These are phyloP conservation scores for Arthrobotrys megalospora DNA, from an alignment of 2,329 filamentous ascomycete genomes.

Conservation along the genomic window DNA sequence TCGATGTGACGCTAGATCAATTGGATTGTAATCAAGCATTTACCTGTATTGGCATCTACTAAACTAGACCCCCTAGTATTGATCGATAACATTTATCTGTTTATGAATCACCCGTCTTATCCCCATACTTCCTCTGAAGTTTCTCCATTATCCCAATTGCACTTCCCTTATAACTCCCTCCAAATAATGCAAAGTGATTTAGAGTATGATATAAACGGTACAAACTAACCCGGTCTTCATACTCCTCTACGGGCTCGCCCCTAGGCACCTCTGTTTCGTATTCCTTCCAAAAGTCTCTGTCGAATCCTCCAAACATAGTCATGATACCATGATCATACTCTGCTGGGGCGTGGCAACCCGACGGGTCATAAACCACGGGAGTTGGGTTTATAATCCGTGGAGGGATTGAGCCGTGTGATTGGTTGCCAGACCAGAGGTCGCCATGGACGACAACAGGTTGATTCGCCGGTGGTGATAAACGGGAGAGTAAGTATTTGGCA, in stretches of 20 bases:
- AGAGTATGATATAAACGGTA: constrained; percentile 95
- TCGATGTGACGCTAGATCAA: background rate
- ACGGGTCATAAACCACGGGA: constrained; percentile 80
- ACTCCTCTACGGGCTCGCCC: constrained; percentile 84
- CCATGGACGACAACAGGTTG: constrained; percentile 82
- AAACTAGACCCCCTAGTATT: background rate
- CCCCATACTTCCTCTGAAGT: constrained; percentile 80
- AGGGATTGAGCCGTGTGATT: constrained; percentile 51
- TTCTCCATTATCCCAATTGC: constrained; percentile 85
- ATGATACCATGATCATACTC: constrained; percentile 96
- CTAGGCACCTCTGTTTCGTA: constrained; percentile 83
- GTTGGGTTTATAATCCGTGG: constrained; percentile 31
- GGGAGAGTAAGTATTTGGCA: constrained; percentile 47
- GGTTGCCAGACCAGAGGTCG: constrained; percentile 85
- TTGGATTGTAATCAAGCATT: background rate
- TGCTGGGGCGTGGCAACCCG: constrained; percentile 84
- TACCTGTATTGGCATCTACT: background rate
- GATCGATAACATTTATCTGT: background rate
- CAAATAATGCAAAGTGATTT: constrained; percentile 90
- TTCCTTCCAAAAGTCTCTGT: constrained; percentile 78
- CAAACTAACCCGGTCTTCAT: constrained; percentile 83
- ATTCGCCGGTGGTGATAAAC: constrained; percentile 32
- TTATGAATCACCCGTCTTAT: constrained; percentile 9
- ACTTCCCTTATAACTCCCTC: constrained; percentile 81
- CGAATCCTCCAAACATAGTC: constrained; percentile 95